Conservation (phyloP, 371 early-diverging fungal genomes). For the Saksenaea oblongispora region DNA sequence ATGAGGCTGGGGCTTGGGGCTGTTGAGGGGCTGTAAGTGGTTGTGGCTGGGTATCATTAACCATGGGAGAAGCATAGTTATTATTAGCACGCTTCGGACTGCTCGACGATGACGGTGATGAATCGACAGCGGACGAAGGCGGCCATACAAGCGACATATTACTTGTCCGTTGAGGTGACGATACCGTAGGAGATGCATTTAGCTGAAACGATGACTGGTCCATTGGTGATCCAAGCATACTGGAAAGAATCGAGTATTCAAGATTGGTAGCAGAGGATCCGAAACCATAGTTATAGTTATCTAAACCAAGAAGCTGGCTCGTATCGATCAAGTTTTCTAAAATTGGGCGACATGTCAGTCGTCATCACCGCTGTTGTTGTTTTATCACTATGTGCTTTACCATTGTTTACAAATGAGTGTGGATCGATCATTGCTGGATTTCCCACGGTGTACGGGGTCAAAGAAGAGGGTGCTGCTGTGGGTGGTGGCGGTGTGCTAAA, state of each 20-base stretch:
- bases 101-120: slow-evolving; percentile 1
- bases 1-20: background rate
- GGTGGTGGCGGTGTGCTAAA: background rate
- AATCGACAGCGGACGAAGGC: background rate
- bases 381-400: background rate
- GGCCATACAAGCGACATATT: background rate
- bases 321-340: slow-evolving; percentile 17
- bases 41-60: slow-evolving; percentile 3
- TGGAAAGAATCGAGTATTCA: slow-evolving; percentile 86
- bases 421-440: background rate
- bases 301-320: slow-evolving; percentile 28
- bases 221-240: slow-evolving; percentile 66
- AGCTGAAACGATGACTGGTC: slow-evolving; percentile 12
- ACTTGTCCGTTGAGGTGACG: background rate
- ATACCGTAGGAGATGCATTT: slow-evolving; percentile 13
- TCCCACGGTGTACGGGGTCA: slow-evolving; percentile 4
- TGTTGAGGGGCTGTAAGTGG: background rate
- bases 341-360: background rate
- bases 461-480: slow-evolving; percentile 2
- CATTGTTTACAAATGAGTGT: slow-evolving; percentile 9
- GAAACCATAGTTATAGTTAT: slow-evolving; percentile 58
- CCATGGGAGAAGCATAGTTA: slow-evolving; percentile 2
- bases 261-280: slow-evolving; percentile 84
- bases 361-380: background rate
- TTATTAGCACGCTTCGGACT: background rate